Evolutionary conservation across 140 eudicot species (phyloP).

Genomic region (Stevia rebaudiana): DNA sequence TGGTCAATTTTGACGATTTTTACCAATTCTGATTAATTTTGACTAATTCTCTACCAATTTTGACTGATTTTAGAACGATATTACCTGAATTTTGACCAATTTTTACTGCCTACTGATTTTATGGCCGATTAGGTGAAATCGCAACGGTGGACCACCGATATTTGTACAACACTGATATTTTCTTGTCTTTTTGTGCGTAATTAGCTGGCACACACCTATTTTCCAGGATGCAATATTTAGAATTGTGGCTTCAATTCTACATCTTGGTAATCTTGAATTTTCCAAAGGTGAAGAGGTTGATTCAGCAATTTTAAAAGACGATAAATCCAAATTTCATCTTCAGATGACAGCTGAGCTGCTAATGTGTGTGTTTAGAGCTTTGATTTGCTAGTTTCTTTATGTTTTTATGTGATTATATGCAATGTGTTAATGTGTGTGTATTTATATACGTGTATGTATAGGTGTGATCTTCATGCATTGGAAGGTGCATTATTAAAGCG

Average conservation of each 20-base stretch:
- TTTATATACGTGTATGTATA: slow-evolving; percentile 21
- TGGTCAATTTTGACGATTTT: too few relatives aligned
- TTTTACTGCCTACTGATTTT: too few relatives aligned
- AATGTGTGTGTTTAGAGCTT: slow-evolving; percentile 44
- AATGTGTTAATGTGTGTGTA: neutral
- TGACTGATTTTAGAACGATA: too few relatives aligned
- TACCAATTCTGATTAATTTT: too few relatives aligned
- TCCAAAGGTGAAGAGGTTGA: slow-evolving; percentile 77
- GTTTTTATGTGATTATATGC: neutral
- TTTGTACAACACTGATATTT: too few relatives aligned
- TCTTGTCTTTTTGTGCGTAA: neutral
- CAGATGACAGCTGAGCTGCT: slow-evolving; percentile 79
- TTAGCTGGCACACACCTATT: slow-evolving; percentile 10
- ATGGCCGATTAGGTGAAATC: too few relatives aligned
- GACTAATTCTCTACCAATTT: too few relatives aligned
- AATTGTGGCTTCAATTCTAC: slow-evolving; percentile 91
- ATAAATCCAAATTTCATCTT: slow-evolving; percentile 84
- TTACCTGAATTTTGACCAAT: too few relatives aligned
- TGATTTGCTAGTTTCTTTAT: neutral
- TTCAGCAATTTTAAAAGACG: slow-evolving; percentile 77
- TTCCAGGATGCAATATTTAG: slow-evolving; percentile 94
- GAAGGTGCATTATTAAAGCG: slow-evolving; percentile 88
- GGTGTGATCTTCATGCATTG: slow-evolving; percentile 74
- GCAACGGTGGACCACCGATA: too few relatives aligned
- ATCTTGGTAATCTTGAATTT: slow-evolving; percentile 89